phyloP scores from a whole-genome alignment of 2,329 filamentous ascomycete genomes.

The Sporothrix pallida region DNA sequence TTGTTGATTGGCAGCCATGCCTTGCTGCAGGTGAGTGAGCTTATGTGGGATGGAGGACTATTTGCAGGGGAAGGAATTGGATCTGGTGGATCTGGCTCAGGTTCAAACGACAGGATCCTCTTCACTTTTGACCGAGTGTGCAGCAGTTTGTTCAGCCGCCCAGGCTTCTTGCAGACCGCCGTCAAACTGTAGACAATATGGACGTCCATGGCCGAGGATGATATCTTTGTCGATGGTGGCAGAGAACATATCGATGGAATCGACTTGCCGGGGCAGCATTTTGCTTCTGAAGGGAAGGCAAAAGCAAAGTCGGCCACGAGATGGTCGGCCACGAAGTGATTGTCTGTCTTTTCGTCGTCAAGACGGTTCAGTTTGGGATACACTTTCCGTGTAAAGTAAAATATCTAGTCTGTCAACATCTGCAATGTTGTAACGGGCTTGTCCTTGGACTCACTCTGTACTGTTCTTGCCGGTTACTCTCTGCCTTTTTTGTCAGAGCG shows the following conservation, averaged over 20 bases:
- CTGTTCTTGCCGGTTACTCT: conserved; percentile 1
- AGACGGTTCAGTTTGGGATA: not conserved
- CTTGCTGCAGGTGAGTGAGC: conserved; percentile 21
- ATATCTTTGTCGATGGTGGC: conserved; percentile 11
- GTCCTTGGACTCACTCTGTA: not conserved
- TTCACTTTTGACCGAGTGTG: not conserved
- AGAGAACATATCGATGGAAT: not conserved
- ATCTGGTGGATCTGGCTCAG: too few relatives aligned
- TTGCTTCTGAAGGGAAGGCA: not conserved
- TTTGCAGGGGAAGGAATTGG: too few relatives aligned
- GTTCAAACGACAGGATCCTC: not conserved
- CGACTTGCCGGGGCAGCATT: not conserved
- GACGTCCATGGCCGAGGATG: not conserved
- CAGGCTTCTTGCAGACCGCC: not conserved
- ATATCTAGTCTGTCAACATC: not conserved
- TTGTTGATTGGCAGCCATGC: not conserved
- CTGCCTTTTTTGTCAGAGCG: not conserved
- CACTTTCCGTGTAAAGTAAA: not conserved
- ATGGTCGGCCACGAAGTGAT: not conserved
- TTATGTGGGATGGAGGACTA: too few relatives aligned
- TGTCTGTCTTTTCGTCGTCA: not conserved
- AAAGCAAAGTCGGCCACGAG: conserved; percentile 8
- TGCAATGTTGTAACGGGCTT: not conserved
- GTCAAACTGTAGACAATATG: conserved; percentile 15
- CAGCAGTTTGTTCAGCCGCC: not conserved